Base-by-base conservation (phyloP, 2,329 filamentous ascomycete species). In the Gnomoniopsis smithogilvyi region DNA sequence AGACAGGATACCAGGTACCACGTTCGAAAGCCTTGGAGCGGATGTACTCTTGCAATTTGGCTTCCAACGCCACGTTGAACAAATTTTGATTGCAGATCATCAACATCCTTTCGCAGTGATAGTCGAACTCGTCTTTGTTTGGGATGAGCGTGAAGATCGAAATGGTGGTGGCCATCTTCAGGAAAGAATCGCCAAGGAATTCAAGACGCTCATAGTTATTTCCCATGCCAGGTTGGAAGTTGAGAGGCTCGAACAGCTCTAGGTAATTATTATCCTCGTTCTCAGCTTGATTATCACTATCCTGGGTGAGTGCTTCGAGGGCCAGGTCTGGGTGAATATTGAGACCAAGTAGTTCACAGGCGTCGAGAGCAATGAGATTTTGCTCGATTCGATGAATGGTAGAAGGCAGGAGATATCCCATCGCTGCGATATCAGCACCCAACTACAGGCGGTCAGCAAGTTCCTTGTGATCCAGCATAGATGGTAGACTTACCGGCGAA, bases 81-180 rank as follows among this genome's bases (percentile, higher is more conserved):
- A 99, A 79, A 64, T 96, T 97, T 64, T 88, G 84, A 73, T 99
- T 99, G 81, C 92, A 96, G 17, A 98, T 82, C 67, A 98, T 82
- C 21, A 89, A 70, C 94, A 98, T 98, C 17, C 95, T 87, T 65
- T 92, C 88, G 8, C 96, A 90, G 68, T 99, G 95, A 66, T 91
- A 95, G 58, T 91, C 86, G 51, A 88, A 96, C 68, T 99, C 95
- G 64, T 92, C 86, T 62, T 89, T 85, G 51, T 90, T 83, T 0
- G 92, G 91, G 21, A 90, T 86, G 30, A 86, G 81, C 1, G 89
- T 88, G 69, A 90, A 98, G 0, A 96, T 79, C 0, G 92, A 87
- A 55, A 99, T 92, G 0, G 93, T 94, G 0, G 94, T 97, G 12
- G 91, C 91, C 87, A 97, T 94, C 74, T 99, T 99, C 60, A 99